These are phyloP conservation scores for Heliamphora exappendiculata DNA, from an alignment of 148 eudicot species.

Conservation along the genomic window DNA sequence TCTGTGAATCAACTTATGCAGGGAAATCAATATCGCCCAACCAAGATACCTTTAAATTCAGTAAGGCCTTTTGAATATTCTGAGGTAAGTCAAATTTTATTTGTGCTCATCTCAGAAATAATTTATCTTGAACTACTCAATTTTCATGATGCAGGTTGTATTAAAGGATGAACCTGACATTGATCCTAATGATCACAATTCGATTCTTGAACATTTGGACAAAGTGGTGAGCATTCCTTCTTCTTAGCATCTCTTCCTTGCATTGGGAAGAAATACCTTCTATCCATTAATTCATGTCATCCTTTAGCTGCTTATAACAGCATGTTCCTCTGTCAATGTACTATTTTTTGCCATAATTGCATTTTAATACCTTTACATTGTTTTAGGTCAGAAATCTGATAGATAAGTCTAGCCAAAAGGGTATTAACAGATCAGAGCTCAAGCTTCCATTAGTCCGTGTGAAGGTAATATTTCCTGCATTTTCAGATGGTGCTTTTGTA, in stretches of 20 bases:
- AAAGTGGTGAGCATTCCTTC: conserved; percentile 50
- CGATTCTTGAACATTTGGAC: conserved; percentile 91
- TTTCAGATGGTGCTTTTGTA: background rate
- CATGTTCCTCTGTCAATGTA: background rate
- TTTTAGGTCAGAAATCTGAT: conserved; percentile 75
- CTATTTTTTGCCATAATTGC: background rate
- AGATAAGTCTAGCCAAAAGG: conserved; percentile 57
- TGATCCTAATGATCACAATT: conserved; percentile 84
- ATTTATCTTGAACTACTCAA: conserved; percentile 1
- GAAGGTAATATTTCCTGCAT: conserved; percentile 42
- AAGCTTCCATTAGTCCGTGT: conserved; percentile 91
- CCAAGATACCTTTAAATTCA: conserved; percentile 87
- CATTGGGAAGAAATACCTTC: background rate
- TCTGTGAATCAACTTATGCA: conserved; percentile 16
- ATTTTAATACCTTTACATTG: conserved; percentile 15
- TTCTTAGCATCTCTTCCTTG: background rate
- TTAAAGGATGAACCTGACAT: conserved; percentile 78
- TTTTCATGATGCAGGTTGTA: conserved; percentile 48
- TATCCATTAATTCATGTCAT: background rate
- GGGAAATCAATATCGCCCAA: conserved; percentile 99
- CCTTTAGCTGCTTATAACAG: background rate
- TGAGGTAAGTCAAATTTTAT: conserved; percentile 49
- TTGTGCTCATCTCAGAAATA: conserved; percentile 12
- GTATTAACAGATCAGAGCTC: conserved; percentile 34
- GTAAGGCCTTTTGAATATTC: conserved; percentile 94